A percentile compares a stretch with the other conserved stretches of the same genome.
phyloP scores from a whole-genome alignment of 768 basidiomycete genomes.

The Daedaleopsis nitida region DNA sequence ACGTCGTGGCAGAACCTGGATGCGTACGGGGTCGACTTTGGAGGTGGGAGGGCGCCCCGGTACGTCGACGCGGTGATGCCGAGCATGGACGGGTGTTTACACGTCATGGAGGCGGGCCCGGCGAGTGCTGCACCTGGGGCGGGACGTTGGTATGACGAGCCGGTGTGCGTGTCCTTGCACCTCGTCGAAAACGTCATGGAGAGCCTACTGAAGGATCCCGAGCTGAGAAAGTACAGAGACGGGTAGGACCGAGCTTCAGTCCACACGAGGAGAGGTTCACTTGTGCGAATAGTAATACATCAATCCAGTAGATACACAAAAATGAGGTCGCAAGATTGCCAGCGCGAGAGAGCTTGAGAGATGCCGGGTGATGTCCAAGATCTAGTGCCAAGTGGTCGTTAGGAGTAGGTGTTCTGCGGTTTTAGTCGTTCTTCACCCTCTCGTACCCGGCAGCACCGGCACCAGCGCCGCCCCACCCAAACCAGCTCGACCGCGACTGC shows the following conservation, averaged over 20 bases:
- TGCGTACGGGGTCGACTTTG: slow-evolving; percentile 39
- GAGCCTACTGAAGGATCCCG: slow-evolving; percentile 7
- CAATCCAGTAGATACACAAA: not conserved
- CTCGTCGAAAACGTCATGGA: slow-evolving; percentile 1
- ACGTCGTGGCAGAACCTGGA: slow-evolving; percentile 39
- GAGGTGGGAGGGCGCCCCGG: slow-evolving; percentile 26
- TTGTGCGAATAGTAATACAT: not conserved
- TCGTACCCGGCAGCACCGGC: slow-evolving; percentile 46
- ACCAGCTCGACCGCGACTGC: slow-evolving; percentile 49
- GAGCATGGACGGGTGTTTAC: slow-evolving; percentile 35
- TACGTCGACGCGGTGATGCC: slow-evolving; percentile 38
- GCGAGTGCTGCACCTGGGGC: not conserved
- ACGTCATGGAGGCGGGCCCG: slow-evolving; percentile 32
- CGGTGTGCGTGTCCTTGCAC: slow-evolving; percentile 16
- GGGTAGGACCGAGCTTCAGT: not conserved
- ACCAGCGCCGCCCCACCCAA: slow-evolving; percentile 45
- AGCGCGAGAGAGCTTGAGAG: not conserved
- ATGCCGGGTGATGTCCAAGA: not conserved
- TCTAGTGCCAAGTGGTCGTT: not conserved
- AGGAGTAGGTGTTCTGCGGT: too few species aligned
- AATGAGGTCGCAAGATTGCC: not conserved
- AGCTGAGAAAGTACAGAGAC: slow-evolving; percentile 1
- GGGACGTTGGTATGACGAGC: slow-evolving; percentile 14
- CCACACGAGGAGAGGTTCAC: not conserved
- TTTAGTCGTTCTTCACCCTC: slow-evolving; percentile 50